Evolutionary conservation across 306 rosid species (phyloP), one percentile per base, ranked within the genome.

Genomic region (Herpetospermum pedunculosum): DNA sequence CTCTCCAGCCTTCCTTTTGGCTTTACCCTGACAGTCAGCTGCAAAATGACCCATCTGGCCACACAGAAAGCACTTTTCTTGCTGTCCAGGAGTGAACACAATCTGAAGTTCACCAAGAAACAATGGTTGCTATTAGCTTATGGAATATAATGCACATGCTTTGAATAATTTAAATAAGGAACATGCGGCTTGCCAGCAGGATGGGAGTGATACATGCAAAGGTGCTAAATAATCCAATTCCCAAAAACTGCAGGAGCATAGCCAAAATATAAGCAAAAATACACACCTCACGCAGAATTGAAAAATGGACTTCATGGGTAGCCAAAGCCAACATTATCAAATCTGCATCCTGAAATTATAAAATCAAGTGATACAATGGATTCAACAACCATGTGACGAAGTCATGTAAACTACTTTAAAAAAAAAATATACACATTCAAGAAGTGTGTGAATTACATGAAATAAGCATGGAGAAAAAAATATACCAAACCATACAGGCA

Each of bases 401-500:
- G n/a, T n/a, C n/a, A n/a, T n/a, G n/a, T n/a, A n/a, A n/a, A n/a
- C n/a, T n/a, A n/a, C n/a, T n/a, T n/a, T n/a, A n/a, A 57, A 0
- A 34, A 5, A 65, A 2, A 67, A 6, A 21, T 11, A 64, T 25
- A 8, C 48, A 60, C 15, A 19, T 40, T 12, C 52, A 12, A 38
- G 54, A 74, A 35, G 37, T 68, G 47, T 74, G 28, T 25, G 40
- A 38, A 38, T 44, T 25, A 26, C 50, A 26, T 26, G 28, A 69
- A 60, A 68, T 29, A 55, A 78, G 68, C 55, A 68, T 9, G 6
- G 82, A 83, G 73, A 84, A 70, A 72, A 84, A 87, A 85, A 78
- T 80, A 82, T 95, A 95, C 99, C 99, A 95, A 85, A 83, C 99
- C 97, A 89, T 89, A 95, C 78, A 95, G 90, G 88, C 99, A 95